phyloP scores from a whole-genome alignment of 2,329 filamentous ascomycete species.

The Arthrobotrys megalospora region DNA sequence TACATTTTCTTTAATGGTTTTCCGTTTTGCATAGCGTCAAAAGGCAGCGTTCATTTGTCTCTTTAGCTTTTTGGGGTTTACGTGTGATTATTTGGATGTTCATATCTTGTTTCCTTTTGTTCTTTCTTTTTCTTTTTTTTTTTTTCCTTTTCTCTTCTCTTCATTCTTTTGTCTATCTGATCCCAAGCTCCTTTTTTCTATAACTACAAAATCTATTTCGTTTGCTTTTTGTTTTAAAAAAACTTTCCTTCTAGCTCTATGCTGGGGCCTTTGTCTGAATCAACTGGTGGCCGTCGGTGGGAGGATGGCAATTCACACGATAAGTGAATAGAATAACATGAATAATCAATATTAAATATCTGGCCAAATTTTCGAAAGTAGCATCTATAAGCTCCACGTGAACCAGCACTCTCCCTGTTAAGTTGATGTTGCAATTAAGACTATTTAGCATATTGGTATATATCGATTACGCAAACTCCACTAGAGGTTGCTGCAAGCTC shows the following conservation, averaged over 20 bases:
- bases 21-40: conserved; percentile 50
- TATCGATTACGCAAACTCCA: neutral
- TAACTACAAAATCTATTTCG: conserved; percentile 22
- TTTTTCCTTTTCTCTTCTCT: neutral
- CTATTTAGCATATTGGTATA: too few relatives aligned
- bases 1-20: conserved; percentile 13
- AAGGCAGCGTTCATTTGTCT: conserved; percentile 41
- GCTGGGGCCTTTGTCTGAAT: too few relatives aligned
- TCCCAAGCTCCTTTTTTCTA: neutral
- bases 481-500: neutral
- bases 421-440: neutral
- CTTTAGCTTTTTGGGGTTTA: conserved; percentile 1
- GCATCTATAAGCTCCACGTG: neutral
- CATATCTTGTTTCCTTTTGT: neutral
- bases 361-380: neutral
- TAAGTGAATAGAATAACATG: conserved; percentile 8
- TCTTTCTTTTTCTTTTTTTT: too few relatives aligned
- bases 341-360: conserved; percentile 10
- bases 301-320: neutral
- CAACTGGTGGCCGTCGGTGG: neutral
- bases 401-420: neutral
- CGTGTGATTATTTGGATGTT: conserved; percentile 10
- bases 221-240: conserved; percentile 15
- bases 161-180: neutral
- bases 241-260: neutral